Conservation (phyloP, 345 rosid genomes). For the Gossypium herbaceum region DNA sequence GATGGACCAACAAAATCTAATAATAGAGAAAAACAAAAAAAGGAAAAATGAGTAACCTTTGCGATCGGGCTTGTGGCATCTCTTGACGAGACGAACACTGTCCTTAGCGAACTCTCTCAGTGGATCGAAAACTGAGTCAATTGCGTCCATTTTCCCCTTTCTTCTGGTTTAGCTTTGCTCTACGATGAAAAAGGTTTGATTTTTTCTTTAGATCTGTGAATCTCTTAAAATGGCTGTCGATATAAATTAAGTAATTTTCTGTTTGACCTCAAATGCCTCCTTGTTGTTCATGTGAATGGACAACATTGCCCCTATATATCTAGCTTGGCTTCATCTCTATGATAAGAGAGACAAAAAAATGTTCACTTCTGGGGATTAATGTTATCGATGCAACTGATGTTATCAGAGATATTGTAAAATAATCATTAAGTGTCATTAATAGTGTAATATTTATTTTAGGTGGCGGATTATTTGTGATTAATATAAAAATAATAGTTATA, state of each 20-base stretch:
- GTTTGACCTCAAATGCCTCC: constrained; percentile 23
- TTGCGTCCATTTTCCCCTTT: constrained; percentile 51
- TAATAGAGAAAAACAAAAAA: not conserved
- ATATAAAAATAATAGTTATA: no score
- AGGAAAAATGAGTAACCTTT: constrained; percentile 34
- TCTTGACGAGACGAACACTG: constrained; percentile 69
- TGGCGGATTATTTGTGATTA: no score
- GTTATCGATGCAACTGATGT: no score
- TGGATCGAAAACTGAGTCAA: constrained; percentile 69
- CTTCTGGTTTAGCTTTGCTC: not conserved
- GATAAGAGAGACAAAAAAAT: not conserved
- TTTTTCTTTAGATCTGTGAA: not conserved
- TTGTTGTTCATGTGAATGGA: not conserved
- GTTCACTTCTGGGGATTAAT: no score
- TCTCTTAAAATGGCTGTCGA: not conserved
- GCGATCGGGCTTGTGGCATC: constrained; percentile 83
- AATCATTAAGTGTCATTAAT: no score
- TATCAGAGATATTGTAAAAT: no score
- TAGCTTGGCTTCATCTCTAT: not conserved
- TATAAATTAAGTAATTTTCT: not conserved
- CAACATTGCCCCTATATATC: constrained; percentile 4
- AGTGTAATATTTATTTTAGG: no score
- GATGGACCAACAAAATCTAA: not conserved
- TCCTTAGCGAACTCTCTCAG: constrained; percentile 77
- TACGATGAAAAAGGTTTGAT: not conserved